These are phyloP conservation scores for Bisporella sp. DNA, from an alignment of 2,329 filamentous ascomycete genomes.

Conservation along the genomic window DNA sequence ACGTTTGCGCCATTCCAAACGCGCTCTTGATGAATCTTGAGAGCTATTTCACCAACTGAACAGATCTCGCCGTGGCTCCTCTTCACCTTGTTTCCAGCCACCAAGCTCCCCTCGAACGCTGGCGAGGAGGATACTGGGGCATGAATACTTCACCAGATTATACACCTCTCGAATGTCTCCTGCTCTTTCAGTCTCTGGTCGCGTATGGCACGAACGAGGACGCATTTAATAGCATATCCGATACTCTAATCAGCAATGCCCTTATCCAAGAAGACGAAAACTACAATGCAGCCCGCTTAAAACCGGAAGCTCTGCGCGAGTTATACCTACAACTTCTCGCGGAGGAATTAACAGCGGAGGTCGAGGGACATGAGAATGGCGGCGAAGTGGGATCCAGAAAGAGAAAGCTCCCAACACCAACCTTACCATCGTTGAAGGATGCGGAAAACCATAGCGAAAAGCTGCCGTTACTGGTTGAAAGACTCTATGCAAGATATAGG, in stretches of 20 bases:
- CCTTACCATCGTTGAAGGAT: conserved; percentile 58
- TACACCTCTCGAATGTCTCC: conserved; percentile 78
- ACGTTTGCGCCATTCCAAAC: conserved; percentile 1
- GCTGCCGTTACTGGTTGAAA: conserved; percentile 63
- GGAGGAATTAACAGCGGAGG: conserved; percentile 59
- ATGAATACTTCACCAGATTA: conserved; percentile 58
- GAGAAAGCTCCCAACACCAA: conserved; percentile 64
- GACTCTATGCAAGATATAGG: conserved; percentile 69
- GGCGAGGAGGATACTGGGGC: conserved; percentile 47
- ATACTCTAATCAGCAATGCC: conserved; percentile 65
- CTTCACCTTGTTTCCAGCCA: conserved; percentile 46
- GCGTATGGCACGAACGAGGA: conserved; percentile 58
- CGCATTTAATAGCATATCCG: conserved; percentile 64
- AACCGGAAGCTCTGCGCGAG: conserved; percentile 69
- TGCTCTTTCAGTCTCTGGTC: conserved; percentile 75
- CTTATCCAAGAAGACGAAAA: conserved; percentile 62
- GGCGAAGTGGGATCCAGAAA: conserved; percentile 56
- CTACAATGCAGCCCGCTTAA: conserved; percentile 70
- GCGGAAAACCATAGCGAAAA: conserved; percentile 57
- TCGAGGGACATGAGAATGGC: conserved; percentile 33
- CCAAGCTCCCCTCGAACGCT: conserved; percentile 47
- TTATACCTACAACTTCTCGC: conserved; percentile 71
- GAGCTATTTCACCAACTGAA: neutral
- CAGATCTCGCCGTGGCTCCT: conserved; percentile 41
- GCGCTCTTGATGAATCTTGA: neutral